A percentile compares a stretch with the other conserved stretches of the same genome.
phyloP scores from a whole-genome alignment of 257 asterid species.

The Rehmannia glutinosa region DNA sequence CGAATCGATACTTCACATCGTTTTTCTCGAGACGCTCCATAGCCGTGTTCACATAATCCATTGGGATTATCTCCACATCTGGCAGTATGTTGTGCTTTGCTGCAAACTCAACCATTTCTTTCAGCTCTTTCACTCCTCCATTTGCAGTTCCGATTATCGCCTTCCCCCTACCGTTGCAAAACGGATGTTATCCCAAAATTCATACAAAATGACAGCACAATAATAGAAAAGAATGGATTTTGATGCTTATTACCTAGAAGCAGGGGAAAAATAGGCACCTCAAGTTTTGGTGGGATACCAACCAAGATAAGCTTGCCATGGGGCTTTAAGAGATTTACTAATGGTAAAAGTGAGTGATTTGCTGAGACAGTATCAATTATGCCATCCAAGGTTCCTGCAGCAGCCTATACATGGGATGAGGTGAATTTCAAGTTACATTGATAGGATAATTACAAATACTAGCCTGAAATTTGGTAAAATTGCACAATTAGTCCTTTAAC shows the following conservation, averaged over 20 bases:
- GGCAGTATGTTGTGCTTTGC: slow-evolving; percentile 36
- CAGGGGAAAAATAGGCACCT: slow-evolving; percentile 29
- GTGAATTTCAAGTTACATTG: not conserved
- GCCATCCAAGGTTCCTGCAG: slow-evolving; percentile 30
- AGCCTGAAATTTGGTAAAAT: no score
- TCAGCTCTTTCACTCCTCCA: slow-evolving; percentile 41
- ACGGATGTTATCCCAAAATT: not conserved
- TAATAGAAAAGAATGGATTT: not conserved
- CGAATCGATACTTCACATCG: slow-evolving; percentile 39
- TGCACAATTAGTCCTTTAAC: no score
- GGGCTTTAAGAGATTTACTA: slow-evolving; percentile 27
- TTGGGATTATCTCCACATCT: slow-evolving; percentile 30
- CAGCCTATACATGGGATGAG: slow-evolving; percentile 12
- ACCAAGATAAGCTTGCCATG: slow-evolving; percentile 31
- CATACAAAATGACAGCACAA: not conserved
- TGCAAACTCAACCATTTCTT: slow-evolving; percentile 41
- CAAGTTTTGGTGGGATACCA: slow-evolving; percentile 22
- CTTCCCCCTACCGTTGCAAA: slow-evolving; percentile 24
- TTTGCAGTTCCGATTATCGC: slow-evolving; percentile 25
- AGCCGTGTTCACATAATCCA: slow-evolving; percentile 36
- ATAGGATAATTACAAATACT: no score
- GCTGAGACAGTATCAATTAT: slow-evolving; percentile 40
- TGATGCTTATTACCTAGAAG: slow-evolving; percentile 9
- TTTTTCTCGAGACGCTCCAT: slow-evolving; percentile 30
- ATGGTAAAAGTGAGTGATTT: slow-evolving; percentile 22